A percentile compares a stretch with the other conserved stretches of the same genome.
Evolutionary conservation across 2,329 filamentous ascomycete species (phyloP).

Genomic region (Neurospora sp.): DNA sequence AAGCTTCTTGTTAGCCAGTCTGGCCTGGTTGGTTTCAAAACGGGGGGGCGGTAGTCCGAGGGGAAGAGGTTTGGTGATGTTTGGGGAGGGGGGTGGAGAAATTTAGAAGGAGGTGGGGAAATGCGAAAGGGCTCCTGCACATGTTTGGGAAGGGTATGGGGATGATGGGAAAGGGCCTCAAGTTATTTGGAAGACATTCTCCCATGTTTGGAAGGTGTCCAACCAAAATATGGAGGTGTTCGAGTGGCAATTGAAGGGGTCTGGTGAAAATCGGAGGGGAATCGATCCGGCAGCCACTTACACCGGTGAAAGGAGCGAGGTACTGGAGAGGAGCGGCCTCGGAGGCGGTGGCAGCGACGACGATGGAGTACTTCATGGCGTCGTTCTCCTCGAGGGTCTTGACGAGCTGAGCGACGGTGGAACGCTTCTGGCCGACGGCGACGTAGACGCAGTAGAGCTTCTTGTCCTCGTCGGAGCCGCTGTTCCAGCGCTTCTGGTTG

Average conservation of each 20-base stretch:
- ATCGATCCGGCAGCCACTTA: not conserved
- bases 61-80: not conserved
- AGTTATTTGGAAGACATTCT: not conserved
- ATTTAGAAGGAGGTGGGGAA: not conserved
- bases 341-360: constrained; percentile 93
- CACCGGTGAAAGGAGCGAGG: constrained; percentile 83
- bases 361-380: constrained; percentile 93
- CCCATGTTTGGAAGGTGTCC: not conserved
- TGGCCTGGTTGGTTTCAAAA: not conserved
- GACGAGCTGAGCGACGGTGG: constrained; percentile 97
- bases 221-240: not conserved
- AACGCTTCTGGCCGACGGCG: constrained; percentile 98
- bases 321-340: constrained; percentile 92
- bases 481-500: constrained; percentile 99
- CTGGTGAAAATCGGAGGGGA: not conserved
- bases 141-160: not conserved
- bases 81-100: not conserved
- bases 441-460: constrained; percentile 99
- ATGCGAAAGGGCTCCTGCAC: not conserved
- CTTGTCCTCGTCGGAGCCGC: constrained; percentile 75
- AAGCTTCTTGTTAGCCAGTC: constrained; percentile 2
- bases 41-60: not conserved
- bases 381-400: constrained; percentile 99
- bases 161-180: not conserved
- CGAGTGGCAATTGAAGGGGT: not conserved